Conservation (phyloP, 2,329 filamentous ascomycete species). For the Colletotrichum sp. region DNA sequence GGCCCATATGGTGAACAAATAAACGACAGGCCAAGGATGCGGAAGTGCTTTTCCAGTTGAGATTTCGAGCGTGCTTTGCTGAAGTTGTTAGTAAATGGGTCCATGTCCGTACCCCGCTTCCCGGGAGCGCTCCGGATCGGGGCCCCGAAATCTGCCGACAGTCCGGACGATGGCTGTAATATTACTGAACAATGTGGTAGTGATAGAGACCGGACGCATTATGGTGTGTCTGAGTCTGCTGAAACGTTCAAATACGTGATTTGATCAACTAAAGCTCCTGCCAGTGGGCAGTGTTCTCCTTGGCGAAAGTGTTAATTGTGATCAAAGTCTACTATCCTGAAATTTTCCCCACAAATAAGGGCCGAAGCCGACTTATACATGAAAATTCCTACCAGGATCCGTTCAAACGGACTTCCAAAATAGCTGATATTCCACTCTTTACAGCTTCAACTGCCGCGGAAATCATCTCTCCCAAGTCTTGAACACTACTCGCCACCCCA, state of each 20-base stretch:
- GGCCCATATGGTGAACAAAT: neutral
- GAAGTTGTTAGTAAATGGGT: neutral
- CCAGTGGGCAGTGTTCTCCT: neutral
- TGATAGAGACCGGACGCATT: neutral
- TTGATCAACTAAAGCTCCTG: neutral
- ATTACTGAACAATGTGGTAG: neutral
- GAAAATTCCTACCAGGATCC: neutral
- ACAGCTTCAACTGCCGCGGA: conserved; percentile 57
- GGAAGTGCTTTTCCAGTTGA: neutral
- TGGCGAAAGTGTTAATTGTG: neutral
- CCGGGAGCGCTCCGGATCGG: neutral
- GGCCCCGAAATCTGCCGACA: neutral
- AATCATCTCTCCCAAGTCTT: conserved; percentile 52
- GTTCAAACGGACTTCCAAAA: conserved; percentile 48
- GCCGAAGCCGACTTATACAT: neutral
- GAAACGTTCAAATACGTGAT: neutral
- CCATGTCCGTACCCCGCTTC: neutral
- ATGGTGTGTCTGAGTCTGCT: neutral
- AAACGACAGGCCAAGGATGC: neutral
- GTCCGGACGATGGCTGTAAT: neutral
- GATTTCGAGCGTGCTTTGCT: neutral
- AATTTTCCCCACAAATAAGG: neutral
- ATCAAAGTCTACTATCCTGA: neutral
- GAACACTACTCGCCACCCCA: conserved; percentile 49
- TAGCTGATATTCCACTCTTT: conserved; percentile 53